Percentiles rank a stretch among this genome's conserved stretches.
phyloP scores from a whole-genome alignment of 495 filamentous ascomycete genomes.

The Polyplosphaeria fusca region DNA sequence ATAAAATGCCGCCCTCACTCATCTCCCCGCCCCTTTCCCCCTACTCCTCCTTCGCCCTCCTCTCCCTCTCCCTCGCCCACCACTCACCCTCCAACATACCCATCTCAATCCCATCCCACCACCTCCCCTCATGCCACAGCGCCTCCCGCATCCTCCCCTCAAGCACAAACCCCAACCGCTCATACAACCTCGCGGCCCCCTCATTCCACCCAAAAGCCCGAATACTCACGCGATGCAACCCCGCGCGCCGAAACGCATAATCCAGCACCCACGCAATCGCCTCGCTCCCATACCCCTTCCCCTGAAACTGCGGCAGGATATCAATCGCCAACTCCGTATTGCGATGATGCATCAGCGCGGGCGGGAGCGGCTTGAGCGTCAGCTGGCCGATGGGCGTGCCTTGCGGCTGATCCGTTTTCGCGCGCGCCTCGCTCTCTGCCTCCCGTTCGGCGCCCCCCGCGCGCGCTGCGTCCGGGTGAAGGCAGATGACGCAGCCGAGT shows the following conservation, averaged over 20 bases:
- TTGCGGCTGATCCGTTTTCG: neutral
- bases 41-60: neutral
- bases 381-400: slow-evolving; percentile 35
- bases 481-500: slow-evolving; percentile 45
- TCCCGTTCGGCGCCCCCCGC: neutral
- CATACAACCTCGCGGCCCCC: slow-evolving; percentile 46
- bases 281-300: slow-evolving; percentile 54
- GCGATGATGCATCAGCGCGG: slow-evolving; percentile 43
- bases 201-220: slow-evolving; percentile 46
- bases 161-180: slow-evolving; percentile 48
- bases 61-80: slow-evolving; percentile 26
- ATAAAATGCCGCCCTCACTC: too few species aligned
- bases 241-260: slow-evolving; percentile 48
- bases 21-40: too few species aligned
- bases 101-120: slow-evolving; percentile 45
- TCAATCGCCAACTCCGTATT: slow-evolving; percentile 45
- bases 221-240: slow-evolving; percentile 49
- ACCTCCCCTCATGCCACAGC: slow-evolving; percentile 44
- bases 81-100: slow-evolving; percentile 52
- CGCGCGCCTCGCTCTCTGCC: neutral
- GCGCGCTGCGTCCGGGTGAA: slow-evolving; percentile 21
- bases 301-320: slow-evolving; percentile 41
- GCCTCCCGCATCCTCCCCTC: slow-evolving; percentile 50
- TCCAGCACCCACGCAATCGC: slow-evolving; percentile 52
- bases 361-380: slow-evolving; percentile 26